Evolutionary conservation across 139 green algal species (phyloP), one percentile per base, ranked within the genome.

Genomic region (Axilococcus clingmanii): DNA sequence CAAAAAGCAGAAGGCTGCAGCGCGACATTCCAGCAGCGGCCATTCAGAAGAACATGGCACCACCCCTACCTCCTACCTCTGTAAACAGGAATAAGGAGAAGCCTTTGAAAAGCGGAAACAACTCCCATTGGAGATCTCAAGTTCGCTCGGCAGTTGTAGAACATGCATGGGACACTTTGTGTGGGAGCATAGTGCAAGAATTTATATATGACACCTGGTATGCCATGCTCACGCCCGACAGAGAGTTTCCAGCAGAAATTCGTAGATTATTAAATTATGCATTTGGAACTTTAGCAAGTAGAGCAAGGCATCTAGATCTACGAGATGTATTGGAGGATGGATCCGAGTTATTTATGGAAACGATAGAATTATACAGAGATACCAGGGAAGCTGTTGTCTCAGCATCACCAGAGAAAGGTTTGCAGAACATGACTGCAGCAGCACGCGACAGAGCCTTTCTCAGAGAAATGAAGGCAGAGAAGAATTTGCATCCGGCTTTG

Each of bases 181-280:
- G 57, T 28, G 71, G 71, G 41, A 76, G 58, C 59, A 84, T 88
- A 28, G 35, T 88, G 0, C 78, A 88, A 42, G 77, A 89, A 66
- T 94, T 84, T 54, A 42, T 94, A 12, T 92, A 92, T 34, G 83
- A 91, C 40, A 62, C 66, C 0, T 94, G 77, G 77, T 94, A 66
- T 24, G 41, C 43, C 0, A 17, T 51, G n/a, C 41, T 94, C 0
- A 81, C 68, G 0, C 82, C 84, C 2, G 84, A 94, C 65, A 62
- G 41, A 2, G 73, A 88, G 48, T 92, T 92, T 40, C 83, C 84
- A 2, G 66, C 76, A 1, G 74, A 91, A 44, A 63, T 92, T 3
- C 66, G 80, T 4, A 61, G 57, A 25, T 40, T 84, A 30, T 58
- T 90, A 6, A 85, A 94, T 65, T 19, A 44, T 5, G 59, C 53